phyloP scores from a whole-genome alignment of 768 basidiomycete species.

The Amanita rubescens region DNA sequence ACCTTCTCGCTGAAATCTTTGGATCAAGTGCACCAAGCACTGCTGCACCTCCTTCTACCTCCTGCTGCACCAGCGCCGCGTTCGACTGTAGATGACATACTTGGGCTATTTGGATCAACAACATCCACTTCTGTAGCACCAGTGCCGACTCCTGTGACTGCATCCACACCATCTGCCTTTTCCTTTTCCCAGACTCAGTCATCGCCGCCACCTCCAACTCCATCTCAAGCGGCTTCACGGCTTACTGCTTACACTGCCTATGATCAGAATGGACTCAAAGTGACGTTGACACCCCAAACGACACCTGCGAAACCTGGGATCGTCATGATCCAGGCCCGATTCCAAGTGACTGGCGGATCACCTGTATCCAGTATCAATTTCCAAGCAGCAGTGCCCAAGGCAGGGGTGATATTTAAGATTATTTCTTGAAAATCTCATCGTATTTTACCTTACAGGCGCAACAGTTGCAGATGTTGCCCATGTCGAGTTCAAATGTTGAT shows the following conservation, averaged over 20 bases:
- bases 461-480: conserved; percentile 95
- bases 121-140: conserved; percentile 25
- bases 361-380: conserved; percentile 69
- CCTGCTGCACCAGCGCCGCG: conserved; percentile 37
- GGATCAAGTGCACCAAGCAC: conserved; percentile 38
- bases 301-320: conserved; percentile 77
- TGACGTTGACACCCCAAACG: conserved; percentile 85
- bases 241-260: conserved; percentile 79
- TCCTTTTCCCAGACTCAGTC: conserved; percentile 32
- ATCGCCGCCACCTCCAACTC: conserved; percentile 22
- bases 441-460: conserved; percentile 68
- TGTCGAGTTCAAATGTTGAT: conserved; percentile 77
- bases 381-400: conserved; percentile 97
- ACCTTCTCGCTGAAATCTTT: conserved; percentile 90
- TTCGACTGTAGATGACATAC: conserved; percentile 80
- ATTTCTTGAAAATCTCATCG: not conserved
- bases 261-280: conserved; percentile 83
- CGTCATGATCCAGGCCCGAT: conserved; percentile 84
- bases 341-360: conserved; percentile 57
- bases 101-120: conserved; percentile 71
- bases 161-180: conserved; percentile 25
- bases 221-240: conserved; percentile 34
- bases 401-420: conserved; percentile 21
- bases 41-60: conserved; percentile 28
- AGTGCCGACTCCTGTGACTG: conserved; percentile 11